These are phyloP conservation scores for Ceraceosorus guamensis DNA, from an alignment of 1,284 basidiomycete genomes.

Conservation along the genomic window DNA sequence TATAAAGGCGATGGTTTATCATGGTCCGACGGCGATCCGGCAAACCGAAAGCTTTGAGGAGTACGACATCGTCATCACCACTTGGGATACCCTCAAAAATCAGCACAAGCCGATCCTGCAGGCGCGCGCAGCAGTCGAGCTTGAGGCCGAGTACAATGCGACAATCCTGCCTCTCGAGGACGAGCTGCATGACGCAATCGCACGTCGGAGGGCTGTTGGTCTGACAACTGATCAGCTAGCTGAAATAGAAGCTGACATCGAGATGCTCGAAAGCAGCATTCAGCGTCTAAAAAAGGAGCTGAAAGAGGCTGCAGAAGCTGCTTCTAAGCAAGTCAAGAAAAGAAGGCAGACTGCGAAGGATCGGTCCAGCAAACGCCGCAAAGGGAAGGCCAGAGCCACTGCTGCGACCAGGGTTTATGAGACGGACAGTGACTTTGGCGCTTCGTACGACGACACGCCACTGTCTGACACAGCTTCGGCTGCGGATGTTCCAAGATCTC, in stretches of 20 bases:
- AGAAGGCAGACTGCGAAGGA: neutral
- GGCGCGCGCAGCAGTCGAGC: neutral
- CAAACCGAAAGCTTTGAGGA: constrained; percentile 41
- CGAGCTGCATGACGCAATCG: neutral
- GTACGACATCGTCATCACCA: constrained; percentile 79
- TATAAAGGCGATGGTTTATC: constrained; percentile 60
- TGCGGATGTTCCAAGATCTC: no score
- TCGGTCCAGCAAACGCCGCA: constrained; percentile 1
- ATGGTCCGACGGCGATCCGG: constrained; percentile 52
- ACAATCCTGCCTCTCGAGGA: neutral
- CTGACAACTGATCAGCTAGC: neutral
- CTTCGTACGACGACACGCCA: neutral
- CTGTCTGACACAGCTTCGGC: no score
- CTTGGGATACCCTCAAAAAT: constrained; percentile 62
- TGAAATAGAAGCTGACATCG: neutral
- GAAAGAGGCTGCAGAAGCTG: constrained; percentile 1
- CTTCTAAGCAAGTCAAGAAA: neutral
- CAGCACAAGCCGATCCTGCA: neutral
- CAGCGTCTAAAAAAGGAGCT: no score
- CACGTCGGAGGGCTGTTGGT: neutral
- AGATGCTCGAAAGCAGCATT: neutral
- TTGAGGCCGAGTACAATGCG: neutral
- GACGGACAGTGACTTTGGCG: neutral
- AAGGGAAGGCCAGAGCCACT: constrained; percentile 47
- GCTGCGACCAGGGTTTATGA: constrained; percentile 49